These are phyloP conservation scores for Cryptococcus jaspeensis DNA, from an alignment of 1,284 basidiomycete genomes.

Conservation along the genomic window DNA sequence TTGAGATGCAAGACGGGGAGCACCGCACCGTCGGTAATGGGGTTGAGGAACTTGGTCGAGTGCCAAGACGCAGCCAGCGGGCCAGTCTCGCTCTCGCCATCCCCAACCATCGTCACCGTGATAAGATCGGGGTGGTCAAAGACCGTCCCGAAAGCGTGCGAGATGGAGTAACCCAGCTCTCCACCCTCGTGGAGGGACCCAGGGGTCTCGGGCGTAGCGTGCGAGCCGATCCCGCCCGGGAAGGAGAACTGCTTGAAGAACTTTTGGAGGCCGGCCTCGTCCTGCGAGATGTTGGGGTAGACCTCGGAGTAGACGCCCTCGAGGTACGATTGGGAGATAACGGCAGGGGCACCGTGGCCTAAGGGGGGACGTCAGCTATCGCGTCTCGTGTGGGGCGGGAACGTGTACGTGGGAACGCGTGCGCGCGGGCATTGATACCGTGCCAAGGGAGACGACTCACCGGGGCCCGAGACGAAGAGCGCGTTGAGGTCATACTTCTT, in stretches of 20 bases:
- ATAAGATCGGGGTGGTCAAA: slow-evolving; percentile 84
- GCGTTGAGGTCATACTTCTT: slow-evolving; percentile 44
- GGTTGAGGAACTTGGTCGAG: slow-evolving; percentile 68
- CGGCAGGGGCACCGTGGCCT: slow-evolving; percentile 80
- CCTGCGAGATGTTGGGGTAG: slow-evolving; percentile 66
- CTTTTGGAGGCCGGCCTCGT: slow-evolving; percentile 61
- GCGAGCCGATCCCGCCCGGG: slow-evolving; percentile 54
- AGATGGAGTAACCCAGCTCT: slow-evolving; percentile 78
- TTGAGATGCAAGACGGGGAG: slow-evolving; percentile 80
- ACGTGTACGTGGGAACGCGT: not conserved
- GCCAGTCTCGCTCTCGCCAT: slow-evolving; percentile 81
- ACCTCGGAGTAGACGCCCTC: slow-evolving; percentile 73
- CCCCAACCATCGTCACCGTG: slow-evolving; percentile 72
- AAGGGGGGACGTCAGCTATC: slow-evolving; percentile 29
- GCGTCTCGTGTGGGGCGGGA: not conserved
- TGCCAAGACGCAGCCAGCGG: slow-evolving; percentile 78
- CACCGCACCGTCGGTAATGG: slow-evolving; percentile 78
- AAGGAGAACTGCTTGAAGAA: slow-evolving; percentile 52
- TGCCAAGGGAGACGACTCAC: slow-evolving; percentile 10
- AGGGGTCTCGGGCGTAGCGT: slow-evolving; percentile 70
- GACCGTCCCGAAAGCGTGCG: slow-evolving; percentile 69
- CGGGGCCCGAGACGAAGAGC: slow-evolving; percentile 60
- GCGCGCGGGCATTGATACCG: slow-evolving; percentile 29
- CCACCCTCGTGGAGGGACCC: slow-evolving; percentile 83
- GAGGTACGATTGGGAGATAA: slow-evolving; percentile 76